Conservation (phyloP, 805 yeast genomes). For the Lipomyces lipofer region DNA sequence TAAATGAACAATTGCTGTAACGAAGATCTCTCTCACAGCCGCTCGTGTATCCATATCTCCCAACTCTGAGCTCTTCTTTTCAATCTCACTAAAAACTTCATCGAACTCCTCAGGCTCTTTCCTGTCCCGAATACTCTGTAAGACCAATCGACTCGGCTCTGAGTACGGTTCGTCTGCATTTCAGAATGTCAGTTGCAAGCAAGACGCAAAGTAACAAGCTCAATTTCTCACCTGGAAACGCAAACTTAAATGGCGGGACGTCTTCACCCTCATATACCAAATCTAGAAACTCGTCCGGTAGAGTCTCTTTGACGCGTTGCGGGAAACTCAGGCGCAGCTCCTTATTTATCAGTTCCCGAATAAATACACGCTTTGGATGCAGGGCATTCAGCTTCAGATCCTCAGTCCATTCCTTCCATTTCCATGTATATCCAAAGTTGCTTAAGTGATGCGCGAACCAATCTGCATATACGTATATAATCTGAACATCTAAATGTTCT, state of each 20-base stretch:
- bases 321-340: slow-evolving; percentile 82
- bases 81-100: slow-evolving; percentile 26
- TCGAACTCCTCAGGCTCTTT: slow-evolving; percentile 18
- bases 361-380: slow-evolving; percentile 74
- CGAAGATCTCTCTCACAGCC: slow-evolving; percentile 50
- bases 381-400: slow-evolving; percentile 48
- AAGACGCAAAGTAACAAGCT: background rate
- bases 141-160: slow-evolving; percentile 13
- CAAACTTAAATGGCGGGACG: slow-evolving; percentile 42
- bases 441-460: slow-evolving; percentile 94
- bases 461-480: slow-evolving; percentile 69
- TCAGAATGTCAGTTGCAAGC: background rate
- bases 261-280: slow-evolving; percentile 23
- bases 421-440: slow-evolving; percentile 94
- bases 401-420: slow-evolving; percentile 90
- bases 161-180: slow-evolving; percentile 19
- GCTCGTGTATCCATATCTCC: slow-evolving; percentile 28
- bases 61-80: slow-evolving; percentile 26
- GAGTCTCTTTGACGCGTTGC: slow-evolving; percentile 66
- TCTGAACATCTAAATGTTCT: slow-evolving; percentile 70
- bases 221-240: slow-evolving; percentile 14
- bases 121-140: slow-evolving; percentile 27
- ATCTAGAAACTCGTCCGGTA: slow-evolving; percentile 56
- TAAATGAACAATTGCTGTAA: slow-evolving; percentile 73
- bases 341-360: slow-evolving; percentile 75